phyloP scores from a whole-genome alignment of 768 basidiomycete species.

The Suillus weaverae region DNA sequence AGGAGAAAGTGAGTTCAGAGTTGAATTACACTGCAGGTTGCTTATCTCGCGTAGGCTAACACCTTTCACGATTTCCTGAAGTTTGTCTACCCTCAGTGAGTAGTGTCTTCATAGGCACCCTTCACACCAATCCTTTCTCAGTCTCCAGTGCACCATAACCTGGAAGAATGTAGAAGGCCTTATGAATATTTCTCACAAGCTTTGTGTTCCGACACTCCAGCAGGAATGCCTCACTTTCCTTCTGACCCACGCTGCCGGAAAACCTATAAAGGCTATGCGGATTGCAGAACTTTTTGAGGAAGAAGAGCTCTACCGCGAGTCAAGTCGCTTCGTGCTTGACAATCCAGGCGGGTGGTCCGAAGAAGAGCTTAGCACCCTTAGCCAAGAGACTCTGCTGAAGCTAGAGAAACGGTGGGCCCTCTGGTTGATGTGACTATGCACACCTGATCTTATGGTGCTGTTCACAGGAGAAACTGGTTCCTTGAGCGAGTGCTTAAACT shows the following conservation, averaged over 20 bases:
- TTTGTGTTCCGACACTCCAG: conserved; percentile 80
- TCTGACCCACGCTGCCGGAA: conserved; percentile 88
- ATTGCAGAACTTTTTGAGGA: conserved; percentile 91
- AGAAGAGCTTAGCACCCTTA: conserved; percentile 78
- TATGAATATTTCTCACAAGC: conserved; percentile 88
- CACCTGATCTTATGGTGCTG: not conserved
- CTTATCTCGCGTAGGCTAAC: conserved; percentile 48
- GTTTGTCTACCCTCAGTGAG: conserved; percentile 91
- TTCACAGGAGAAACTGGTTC: conserved; percentile 84
- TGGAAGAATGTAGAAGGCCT: conserved; percentile 95
- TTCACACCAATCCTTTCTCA: conserved; percentile 26
- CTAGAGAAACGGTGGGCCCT: conserved; percentile 74
- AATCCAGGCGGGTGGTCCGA: conserved; percentile 86
- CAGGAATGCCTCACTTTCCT: conserved; percentile 84
- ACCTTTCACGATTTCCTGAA: conserved; percentile 94
- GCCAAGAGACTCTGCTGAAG: conserved; percentile 80
- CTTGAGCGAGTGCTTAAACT: conserved; percentile 92
- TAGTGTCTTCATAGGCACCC: conserved; percentile 7
- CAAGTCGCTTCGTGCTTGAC: conserved; percentile 89
- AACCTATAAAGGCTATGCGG: conserved; percentile 89
- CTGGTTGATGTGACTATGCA: not conserved
- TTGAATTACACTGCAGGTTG: conserved; percentile 6
- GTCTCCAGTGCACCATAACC: conserved; percentile 87
- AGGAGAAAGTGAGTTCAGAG: conserved; percentile 65
- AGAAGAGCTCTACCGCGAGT: conserved; percentile 87